Evolutionary conservation across 73 alveolate species (phyloP).

Genomic region (Blepharisma japonicum): DNA sequence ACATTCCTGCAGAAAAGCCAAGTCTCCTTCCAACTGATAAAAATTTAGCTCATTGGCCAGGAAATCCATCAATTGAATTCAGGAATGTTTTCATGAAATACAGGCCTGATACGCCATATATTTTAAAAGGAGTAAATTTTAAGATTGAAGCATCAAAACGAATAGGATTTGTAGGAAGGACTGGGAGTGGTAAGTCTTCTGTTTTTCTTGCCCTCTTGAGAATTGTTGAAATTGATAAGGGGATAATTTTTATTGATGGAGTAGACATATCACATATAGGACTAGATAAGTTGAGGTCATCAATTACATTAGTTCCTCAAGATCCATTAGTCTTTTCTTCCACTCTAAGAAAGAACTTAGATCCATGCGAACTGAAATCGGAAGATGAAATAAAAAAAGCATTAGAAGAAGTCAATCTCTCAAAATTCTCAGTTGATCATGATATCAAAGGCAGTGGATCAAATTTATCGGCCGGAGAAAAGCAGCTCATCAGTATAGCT

Average conservation of each 20-base stretch:
- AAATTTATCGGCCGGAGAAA: constrained; percentile 76
- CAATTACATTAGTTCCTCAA: constrained; percentile 70
- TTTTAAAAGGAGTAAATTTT: constrained; percentile 57
- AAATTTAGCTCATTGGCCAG: background rate
- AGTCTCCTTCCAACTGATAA: background rate
- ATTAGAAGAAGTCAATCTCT: constrained; percentile 57
- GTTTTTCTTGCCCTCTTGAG: constrained; percentile 58
- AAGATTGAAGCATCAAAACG: constrained; percentile 60
- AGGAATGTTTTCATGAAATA: constrained; percentile 18
- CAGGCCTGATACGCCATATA: constrained; percentile 57
- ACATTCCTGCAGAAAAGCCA: constrained; percentile 3
- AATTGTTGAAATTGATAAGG: constrained; percentile 48
- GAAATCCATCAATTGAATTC: background rate
- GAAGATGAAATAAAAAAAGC: constrained; percentile 52
- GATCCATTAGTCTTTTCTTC: constrained; percentile 75
- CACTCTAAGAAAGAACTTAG: constrained; percentile 69
- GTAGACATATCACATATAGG: constrained; percentile 68
- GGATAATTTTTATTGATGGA: constrained; percentile 65
- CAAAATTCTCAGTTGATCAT: constrained; percentile 41
- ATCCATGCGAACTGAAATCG: constrained; percentile 56
- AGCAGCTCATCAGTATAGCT: constrained; percentile 71
- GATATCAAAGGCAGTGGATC: constrained; percentile 69
- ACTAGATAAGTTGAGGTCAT: constrained; percentile 51
- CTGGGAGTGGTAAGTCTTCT: constrained; percentile 87
- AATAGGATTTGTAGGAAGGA: constrained; percentile 89